Evolutionary conservation across 768 basidiomycete genomes (phyloP).

Genomic region (Collybia sordida): DNA sequence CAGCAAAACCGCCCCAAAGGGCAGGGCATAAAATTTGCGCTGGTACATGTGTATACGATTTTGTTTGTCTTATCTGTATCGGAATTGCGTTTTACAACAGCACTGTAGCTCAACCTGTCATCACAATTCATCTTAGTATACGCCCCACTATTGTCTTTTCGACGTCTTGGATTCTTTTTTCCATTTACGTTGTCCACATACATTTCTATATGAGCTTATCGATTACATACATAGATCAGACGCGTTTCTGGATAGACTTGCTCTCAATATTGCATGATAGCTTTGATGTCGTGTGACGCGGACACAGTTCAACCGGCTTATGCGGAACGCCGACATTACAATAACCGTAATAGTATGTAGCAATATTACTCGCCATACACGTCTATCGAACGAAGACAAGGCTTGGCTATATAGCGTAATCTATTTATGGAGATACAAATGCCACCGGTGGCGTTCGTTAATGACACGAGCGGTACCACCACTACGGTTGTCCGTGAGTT

Average conservation of each 20-base stretch:
- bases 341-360: too few relatives aligned
- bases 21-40: slow-evolving; percentile 49
- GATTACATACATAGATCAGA: neutral
- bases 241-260: neutral
- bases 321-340: too few relatives aligned
- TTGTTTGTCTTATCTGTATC: neutral
- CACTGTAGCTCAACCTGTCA: neutral
- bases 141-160: too few relatives aligned
- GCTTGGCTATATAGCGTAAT: too few relatives aligned
- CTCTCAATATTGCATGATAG: neutral
- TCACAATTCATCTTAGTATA: neutral
- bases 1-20: slow-evolving; percentile 76
- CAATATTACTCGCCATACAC: too few relatives aligned
- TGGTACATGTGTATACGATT: neutral
- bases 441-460: too few relatives aligned
- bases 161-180: too few relatives aligned
- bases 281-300: neutral
- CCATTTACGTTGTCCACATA: neutral
- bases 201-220: neutral
- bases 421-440: too few relatives aligned
- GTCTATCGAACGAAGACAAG: too few relatives aligned
- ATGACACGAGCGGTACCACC: too few relatives aligned
- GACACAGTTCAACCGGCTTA: neutral
- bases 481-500: too few relatives aligned
- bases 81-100: neutral